Conservation (phyloP, 805 yeast species). For the Cyberlindnera americana region DNA sequence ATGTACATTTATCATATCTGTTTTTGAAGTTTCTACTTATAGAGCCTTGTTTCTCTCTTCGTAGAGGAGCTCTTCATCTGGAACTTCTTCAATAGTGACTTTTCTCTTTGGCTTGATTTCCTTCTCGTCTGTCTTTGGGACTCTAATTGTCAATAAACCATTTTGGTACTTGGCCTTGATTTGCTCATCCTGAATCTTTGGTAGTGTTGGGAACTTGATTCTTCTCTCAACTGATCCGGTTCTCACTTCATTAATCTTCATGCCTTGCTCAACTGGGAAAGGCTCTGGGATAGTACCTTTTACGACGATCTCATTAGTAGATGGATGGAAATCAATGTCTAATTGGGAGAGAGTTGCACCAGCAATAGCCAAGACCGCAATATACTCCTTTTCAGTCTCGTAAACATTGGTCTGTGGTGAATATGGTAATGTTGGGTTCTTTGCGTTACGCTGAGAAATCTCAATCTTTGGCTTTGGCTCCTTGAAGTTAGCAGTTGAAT, state of each 20-base stretch:
- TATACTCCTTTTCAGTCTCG: slow-evolving; percentile 43
- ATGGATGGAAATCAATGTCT: slow-evolving; percentile 56
- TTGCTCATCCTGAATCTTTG: slow-evolving; percentile 48
- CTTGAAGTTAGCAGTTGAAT: slow-evolving; percentile 20
- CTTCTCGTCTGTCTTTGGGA: slow-evolving; percentile 42
- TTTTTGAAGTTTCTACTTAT: no score
- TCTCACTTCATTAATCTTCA: slow-evolving; percentile 51
- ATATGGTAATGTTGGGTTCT: slow-evolving; percentile 40
- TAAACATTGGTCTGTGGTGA: slow-evolving; percentile 60
- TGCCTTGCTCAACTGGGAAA: slow-evolving; percentile 22
- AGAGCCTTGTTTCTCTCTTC: no score
- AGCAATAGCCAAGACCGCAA: slow-evolving; percentile 51
- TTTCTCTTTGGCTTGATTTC: slow-evolving; percentile 40
- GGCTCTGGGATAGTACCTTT: slow-evolving; percentile 41
- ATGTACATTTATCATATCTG: no score
- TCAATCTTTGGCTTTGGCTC: slow-evolving; percentile 29
- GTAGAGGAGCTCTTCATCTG: slow-evolving; percentile 43
- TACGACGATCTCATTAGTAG: slow-evolving; percentile 48
- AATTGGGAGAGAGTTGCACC: slow-evolving; percentile 53
- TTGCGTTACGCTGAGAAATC: slow-evolving; percentile 25
- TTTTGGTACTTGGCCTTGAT: slow-evolving; percentile 51
- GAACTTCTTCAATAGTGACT: slow-evolving; percentile 45
- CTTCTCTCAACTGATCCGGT: slow-evolving; percentile 57
- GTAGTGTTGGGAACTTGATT: slow-evolving; percentile 50
- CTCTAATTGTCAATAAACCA: slow-evolving; percentile 49